Base-by-base conservation (phyloP, 805 yeast species). In the Candida takata region DNA sequence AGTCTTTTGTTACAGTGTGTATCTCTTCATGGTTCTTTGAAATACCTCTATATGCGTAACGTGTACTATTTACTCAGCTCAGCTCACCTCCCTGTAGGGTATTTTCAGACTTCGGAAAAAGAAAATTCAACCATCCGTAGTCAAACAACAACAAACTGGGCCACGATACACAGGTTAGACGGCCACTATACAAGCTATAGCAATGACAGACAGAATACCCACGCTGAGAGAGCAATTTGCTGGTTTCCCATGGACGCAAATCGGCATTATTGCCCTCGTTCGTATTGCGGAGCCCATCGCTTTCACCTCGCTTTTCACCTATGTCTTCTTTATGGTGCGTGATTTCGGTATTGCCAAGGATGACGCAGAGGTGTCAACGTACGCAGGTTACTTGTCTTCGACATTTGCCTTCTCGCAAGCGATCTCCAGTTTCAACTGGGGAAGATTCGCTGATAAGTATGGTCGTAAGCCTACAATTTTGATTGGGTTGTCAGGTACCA, bases 271-370 rank as follows among this genome's bases (percentile, higher is more conserved):
- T 9, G 47, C 43, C 9, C 31, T 38, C n/a, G 47, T 45, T 11
- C 31, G 49, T 13, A 39, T 45, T 26, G 49, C 49, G 3, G 49
- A 45, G 24, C 49, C 49, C 6, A 40, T 45, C 11, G 47, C 49
- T 9, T 45, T 45, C 41, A 40, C 43, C 12, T 39, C 46, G 2
- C 29, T 45, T 19, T 43, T 45, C 37, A 43, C 49, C 12, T 45
- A 45, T 26, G 49, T 45, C 25, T 45, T 35, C 35, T 42, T 38
- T 41, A 45, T 45, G 47, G 44, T 45, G 14, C 24, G 37, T 15
- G 49, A 45, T 31, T 45, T 45, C 24, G 45, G 38, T 10, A 37
- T 45, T 11, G 44, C 49, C 8, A 31, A 43, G 13, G 34, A 34
- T 23, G 41, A 45, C 5, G 44, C 47, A 2, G 47, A 45, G 19